phyloP scores from a whole-genome alignment of 768 basidiomycete species.

The Tricholomella constricta region DNA sequence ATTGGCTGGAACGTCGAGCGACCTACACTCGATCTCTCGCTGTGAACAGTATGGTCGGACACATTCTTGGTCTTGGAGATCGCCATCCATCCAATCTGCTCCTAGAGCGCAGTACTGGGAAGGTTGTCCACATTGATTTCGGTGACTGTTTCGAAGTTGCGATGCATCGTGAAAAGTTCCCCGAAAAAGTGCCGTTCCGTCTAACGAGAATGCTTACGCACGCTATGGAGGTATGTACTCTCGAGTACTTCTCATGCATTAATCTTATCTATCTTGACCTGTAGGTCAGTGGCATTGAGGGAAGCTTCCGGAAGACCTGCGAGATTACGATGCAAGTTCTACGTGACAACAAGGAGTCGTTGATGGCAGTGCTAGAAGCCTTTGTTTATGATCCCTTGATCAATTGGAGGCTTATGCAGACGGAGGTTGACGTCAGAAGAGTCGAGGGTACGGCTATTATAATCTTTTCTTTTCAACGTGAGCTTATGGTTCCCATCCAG shows the following conservation, averaged over 20 bases:
- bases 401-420: conserved; percentile 93
- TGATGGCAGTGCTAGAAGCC: conserved; percentile 98
- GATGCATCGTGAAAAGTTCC: conserved; percentile 98
- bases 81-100: conserved; percentile 96
- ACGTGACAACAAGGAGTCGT: conserved; percentile 96
- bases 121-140: conserved; percentile 96
- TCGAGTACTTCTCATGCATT: not conserved
- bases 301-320: conserved; percentile 93
- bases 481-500: conserved; percentile 21
- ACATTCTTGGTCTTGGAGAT: conserved; percentile 97
- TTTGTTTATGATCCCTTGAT: conserved; percentile 99
- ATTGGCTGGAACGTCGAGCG: conserved; percentile 95
- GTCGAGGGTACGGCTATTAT: conserved; percentile 53
- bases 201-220: conserved; percentile 98
- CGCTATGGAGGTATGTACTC: conserved; percentile 87
- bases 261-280: conserved; percentile 14
- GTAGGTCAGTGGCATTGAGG: conserved; percentile 96
- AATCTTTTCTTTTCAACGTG: not conserved
- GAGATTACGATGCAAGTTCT: conserved; percentile 98
- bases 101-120: conserved; percentile 87
- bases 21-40: conserved; percentile 96
- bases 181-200: conserved; percentile 97
- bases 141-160: conserved; percentile 99
- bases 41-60: conserved; percentile 98
- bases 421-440: conserved; percentile 72